Evolutionary conservation across 805 yeast species (phyloP), one percentile per base, ranked within the genome.

Genomic region (Lipomyces starkeyi): DNA sequence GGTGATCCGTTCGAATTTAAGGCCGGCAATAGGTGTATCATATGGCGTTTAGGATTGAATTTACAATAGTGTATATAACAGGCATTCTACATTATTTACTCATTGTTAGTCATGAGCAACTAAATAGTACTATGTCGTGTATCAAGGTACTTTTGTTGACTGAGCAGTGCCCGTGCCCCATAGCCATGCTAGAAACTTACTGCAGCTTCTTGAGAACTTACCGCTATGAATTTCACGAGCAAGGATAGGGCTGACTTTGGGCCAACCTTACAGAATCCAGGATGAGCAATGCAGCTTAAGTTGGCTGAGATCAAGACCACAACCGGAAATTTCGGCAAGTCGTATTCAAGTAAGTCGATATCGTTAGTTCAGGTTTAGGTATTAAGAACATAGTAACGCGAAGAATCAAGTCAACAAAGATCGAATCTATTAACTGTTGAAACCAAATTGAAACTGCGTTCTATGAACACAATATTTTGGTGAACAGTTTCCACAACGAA

Each of bases 1-100:
- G 72, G 72, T 69, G 55, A 34, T 3, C 9, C 17, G 32, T 14
- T 29, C 56, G 17, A 53, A 14, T 8, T 17, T 53, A 13, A 9
- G 3, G 32, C 32, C 32, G 32, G 32, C 32, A 29, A 29, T 5
- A 5, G 32, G 32, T 29, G 32, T 29, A 29, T 5, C 20, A 6
- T 43, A n/a, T 43, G 11, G 49, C 49, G 49, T 43, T 43, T 17
- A 8, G 9, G 9, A 17, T 43, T 17, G 8, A 43, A 43, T 3
- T 43, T 43, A 43, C 49, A n/a, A 2, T 9, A 13, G 43, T 37
- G 43, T 37, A 37, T 29, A 29, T 29, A 29, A 37, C 17, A 13
- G 43, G 17, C 1, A 14, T 14, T 13, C 14, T 37, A 37, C 17
- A 9, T 37, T 13, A 37, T 13, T 13, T 37, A 13, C 1, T 5